Conservation (phyloP, 345 rosid genomes). For the Stellera chamaejasme region DNA sequence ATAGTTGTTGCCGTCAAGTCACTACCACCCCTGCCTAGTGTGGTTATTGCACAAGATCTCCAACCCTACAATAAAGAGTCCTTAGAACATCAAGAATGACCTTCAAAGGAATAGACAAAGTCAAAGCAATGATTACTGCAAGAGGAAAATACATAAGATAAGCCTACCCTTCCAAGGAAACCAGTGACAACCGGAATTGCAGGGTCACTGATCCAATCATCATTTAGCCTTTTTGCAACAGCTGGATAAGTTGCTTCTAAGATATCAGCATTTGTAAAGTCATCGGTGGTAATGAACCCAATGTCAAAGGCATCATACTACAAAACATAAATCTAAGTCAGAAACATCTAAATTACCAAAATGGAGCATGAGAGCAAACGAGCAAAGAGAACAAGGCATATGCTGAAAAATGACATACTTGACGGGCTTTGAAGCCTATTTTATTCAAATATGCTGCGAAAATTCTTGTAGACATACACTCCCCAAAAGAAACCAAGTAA, state of each 20-base stretch:
- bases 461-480: conserved; percentile 94
- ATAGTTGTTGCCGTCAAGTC: conserved; percentile 98
- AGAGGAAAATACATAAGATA: neutral
- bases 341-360: neutral
- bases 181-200: conserved; percentile 96
- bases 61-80: conserved; percentile 56
- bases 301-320: conserved; percentile 98
- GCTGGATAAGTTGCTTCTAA: conserved; percentile 97
- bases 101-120: neutral
- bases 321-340: conserved; percentile 17
- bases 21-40: conserved; percentile 98
- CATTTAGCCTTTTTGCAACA: conserved; percentile 76
- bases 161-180: conserved; percentile 85
- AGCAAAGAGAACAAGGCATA: neutral
- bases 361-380: neutral
- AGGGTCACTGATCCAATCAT: conserved; percentile 71
- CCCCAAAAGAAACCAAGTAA: conserved; percentile 95
- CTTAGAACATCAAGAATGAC: conserved; percentile 1
- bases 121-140: too few species aligned
- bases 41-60: conserved; percentile 89
- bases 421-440: conserved; percentile 79
- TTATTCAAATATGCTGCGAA: conserved; percentile 85
- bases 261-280: conserved; percentile 96
- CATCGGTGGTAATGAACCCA: conserved; percentile 96
- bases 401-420: conserved; percentile 38